Evolutionary conservation across 2,329 filamentous ascomycete genomes (phyloP).

Genomic region (Tolypocladium album): DNA sequence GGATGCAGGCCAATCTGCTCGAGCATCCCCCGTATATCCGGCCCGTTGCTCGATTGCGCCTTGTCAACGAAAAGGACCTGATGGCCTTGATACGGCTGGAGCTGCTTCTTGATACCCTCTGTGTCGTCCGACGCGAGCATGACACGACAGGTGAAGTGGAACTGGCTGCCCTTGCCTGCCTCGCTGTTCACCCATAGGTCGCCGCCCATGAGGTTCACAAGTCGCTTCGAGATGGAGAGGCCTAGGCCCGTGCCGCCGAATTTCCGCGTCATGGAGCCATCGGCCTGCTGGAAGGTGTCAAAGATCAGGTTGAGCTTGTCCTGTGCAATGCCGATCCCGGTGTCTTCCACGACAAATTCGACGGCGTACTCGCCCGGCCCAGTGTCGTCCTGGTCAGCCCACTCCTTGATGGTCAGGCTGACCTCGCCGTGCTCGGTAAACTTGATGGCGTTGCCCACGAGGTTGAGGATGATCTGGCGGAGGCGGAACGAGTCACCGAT

Average conservation of each 20-base stretch:
- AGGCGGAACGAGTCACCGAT: constrained; percentile 94
- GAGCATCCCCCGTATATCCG: constrained; percentile 70
- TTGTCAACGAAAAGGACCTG: constrained; percentile 93
- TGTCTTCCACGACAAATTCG: constrained; percentile 92
- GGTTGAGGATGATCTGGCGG: constrained; percentile 90
- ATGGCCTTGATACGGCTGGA: constrained; percentile 85
- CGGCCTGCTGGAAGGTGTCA: constrained; percentile 97
- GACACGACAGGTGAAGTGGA: constrained; percentile 93
- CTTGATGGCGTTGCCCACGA: constrained; percentile 97
- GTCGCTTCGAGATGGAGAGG: constrained; percentile 85
- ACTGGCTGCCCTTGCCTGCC: constrained; percentile 83
- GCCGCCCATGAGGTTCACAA: constrained; percentile 93
- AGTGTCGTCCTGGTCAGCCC: constrained; percentile 51
- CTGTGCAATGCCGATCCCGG: constrained; percentile 89
- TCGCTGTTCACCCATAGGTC: constrained; percentile 93
- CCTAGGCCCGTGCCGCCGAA: constrained; percentile 93
- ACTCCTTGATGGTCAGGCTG: constrained; percentile 75
- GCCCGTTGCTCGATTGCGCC: constrained; percentile 65
- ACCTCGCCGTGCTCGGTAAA: constrained; percentile 97
- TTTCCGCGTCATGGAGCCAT: constrained; percentile 90
- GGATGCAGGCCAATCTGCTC: constrained; percentile 69
- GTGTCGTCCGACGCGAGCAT: constrained; percentile 74
- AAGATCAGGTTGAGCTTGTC: constrained; percentile 97
- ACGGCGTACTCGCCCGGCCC: constrained; percentile 75
- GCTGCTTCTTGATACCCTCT: constrained; percentile 66